phyloP scores from a whole-genome alignment of 2,329 filamentous ascomycete species.

The Tolypocladium album region DNA sequence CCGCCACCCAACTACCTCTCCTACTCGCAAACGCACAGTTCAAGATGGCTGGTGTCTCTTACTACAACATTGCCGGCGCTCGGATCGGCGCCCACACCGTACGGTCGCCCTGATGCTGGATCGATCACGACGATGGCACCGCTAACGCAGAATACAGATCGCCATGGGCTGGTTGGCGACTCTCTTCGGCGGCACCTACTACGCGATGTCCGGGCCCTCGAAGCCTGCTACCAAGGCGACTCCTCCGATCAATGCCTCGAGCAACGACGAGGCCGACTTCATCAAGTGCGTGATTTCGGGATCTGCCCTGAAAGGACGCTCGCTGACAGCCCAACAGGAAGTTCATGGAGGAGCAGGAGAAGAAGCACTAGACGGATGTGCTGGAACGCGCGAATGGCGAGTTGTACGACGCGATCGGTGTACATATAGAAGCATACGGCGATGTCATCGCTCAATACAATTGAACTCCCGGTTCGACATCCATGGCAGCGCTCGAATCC shows the following conservation, averaged over 20 bases:
- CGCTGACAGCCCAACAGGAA: constrained; percentile 21
- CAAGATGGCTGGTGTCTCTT: constrained; percentile 27
- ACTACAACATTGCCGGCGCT: constrained; percentile 46
- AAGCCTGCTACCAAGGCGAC: constrained; percentile 31
- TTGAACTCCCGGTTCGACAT: background rate
- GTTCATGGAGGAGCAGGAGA: constrained; percentile 29
- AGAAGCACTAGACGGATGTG: constrained; percentile 24
- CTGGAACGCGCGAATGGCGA: constrained; percentile 7
- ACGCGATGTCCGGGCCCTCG: constrained; percentile 32
- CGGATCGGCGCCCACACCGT: constrained; percentile 53
- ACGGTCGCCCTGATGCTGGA: constrained; percentile 18
- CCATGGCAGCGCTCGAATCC: no score
- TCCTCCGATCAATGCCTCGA: constrained; percentile 51
- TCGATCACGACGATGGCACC: background rate
- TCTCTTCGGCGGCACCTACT: constrained; percentile 38
- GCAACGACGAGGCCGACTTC: constrained; percentile 53
- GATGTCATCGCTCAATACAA: background rate
- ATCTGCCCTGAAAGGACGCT: background rate
- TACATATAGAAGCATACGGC: constrained; percentile 16
- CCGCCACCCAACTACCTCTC: constrained; percentile 16
- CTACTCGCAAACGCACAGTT: constrained; percentile 9
- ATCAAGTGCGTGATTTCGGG: constrained; percentile 43
- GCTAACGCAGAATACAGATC: constrained; percentile 27
- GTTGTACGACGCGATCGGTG: constrained; percentile 20
- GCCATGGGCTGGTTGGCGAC: constrained; percentile 44